Base-by-base conservation (phyloP, 129 eudicot genomes). In the Solidago caesia region DNA sequence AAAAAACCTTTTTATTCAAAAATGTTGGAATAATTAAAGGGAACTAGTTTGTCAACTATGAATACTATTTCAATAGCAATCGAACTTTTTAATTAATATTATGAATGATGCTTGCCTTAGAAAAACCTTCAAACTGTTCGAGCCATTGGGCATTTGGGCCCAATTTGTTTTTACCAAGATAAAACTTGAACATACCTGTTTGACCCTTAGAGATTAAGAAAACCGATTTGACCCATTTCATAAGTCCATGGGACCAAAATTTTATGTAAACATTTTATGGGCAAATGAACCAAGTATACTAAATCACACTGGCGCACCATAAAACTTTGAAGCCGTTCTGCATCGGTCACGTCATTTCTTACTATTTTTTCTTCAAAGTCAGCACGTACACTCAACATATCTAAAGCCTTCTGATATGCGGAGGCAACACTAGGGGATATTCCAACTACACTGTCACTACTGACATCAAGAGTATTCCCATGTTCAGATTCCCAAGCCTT, bases 401-500 rank as follows among this genome's bases (percentile, higher is more conserved):
- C 97, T 83, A 88, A 59, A 55, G 99, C 96, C 87, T 94, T 94
- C 47, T 84, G 90, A 79, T 91, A 89, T 5, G 85, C 84, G 49
- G 96, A 82, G 58, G 85, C 92, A 79, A 91, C 87, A 70, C 87
- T 82, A 64, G 92, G 68, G 44, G 89, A 48, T 56, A 93, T 75
- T 42, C 88, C 92, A 72, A 85, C 93, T 78, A 84, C 82, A 68
- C 77, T 85, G 76, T 82, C 68, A 63, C 72, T 73, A 73, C 67
- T 80, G 61, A 27, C 59, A 84, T 85, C 96, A 77, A 75, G 68
- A 47, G 46, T 74, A 52, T 43, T 64, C 68, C 97, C 97, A 15
- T 83, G 83, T 71, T 85, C 84, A 10, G 88, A 82, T 85, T 91
- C 97, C 99, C 99, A 94, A 63, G 87, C 66, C 82, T 91, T 88